phyloP scores from a whole-genome alignment of 2,329 filamentous ascomycete genomes.

The Mycogone perniciosa region DNA sequence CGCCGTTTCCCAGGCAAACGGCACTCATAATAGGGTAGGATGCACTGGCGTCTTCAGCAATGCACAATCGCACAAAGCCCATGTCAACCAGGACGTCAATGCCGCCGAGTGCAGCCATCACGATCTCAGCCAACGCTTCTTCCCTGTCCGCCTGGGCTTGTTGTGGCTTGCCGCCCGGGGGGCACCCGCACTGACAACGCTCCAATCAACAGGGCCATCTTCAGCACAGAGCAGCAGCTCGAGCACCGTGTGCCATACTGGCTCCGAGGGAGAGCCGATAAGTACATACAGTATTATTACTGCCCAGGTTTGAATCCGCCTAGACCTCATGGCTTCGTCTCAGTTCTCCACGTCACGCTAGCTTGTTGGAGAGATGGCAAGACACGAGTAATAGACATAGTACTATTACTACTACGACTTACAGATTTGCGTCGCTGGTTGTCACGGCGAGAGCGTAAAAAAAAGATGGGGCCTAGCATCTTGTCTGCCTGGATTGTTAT shows the following conservation, averaged over 20 bases:
- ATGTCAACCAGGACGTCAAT: too few relatives aligned
- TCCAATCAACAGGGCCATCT: constrained; percentile 2
- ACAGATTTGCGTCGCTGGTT: background rate
- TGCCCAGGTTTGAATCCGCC: background rate
- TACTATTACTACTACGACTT: background rate
- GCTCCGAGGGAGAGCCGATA: constrained; percentile 5
- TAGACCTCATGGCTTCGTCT: background rate
- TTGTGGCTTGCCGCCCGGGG: too few relatives aligned
- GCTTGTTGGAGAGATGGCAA: background rate
- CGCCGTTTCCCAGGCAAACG: too few relatives aligned
- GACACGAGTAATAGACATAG: background rate
- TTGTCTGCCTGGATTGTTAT: background rate
- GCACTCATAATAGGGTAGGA: too few relatives aligned
- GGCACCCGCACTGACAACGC: background rate
- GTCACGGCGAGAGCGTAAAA: background rate
- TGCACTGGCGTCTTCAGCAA: too few relatives aligned
- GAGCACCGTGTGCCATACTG: constrained; percentile 11
- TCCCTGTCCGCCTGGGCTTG: too few relatives aligned
- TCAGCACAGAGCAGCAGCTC: background rate
- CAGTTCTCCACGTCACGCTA: constrained; percentile 11
- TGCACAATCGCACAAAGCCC: too few relatives aligned
- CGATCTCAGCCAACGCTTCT: too few relatives aligned
- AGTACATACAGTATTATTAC: constrained; percentile 6
- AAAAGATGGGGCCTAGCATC: background rate
- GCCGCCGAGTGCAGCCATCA: too few relatives aligned